Evolutionary conservation across 2,329 filamentous ascomycete genomes (phyloP).

Genomic region (Malbranchea zuffiana): DNA sequence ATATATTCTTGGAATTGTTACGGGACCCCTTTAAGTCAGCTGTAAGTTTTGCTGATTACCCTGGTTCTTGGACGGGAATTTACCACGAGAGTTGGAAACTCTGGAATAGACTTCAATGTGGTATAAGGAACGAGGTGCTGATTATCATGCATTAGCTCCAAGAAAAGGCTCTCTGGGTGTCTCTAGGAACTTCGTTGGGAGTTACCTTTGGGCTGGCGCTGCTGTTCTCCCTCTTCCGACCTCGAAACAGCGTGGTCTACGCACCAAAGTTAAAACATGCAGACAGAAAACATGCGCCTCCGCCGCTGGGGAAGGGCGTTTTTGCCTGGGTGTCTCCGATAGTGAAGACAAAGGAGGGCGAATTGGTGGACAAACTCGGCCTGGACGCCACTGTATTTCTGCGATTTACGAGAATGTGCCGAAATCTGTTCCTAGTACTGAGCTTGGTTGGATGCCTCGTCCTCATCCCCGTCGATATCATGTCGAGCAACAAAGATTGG

Average conservation of each 20-base stretch:
- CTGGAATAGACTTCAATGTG: too few species aligned
- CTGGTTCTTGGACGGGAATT: slow-evolving; percentile 7
- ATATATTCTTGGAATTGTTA: slow-evolving; percentile 36
- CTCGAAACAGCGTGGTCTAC: slow-evolving; percentile 85
- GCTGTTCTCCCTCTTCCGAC: slow-evolving; percentile 77
- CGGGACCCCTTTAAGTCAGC: slow-evolving; percentile 36
- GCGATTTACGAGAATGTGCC: slow-evolving; percentile 78
- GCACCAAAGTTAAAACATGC: slow-evolving; percentile 88
- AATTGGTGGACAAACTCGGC: slow-evolving; percentile 70
- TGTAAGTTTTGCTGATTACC: slow-evolving; percentile 23
- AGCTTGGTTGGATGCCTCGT: slow-evolving; percentile 63
- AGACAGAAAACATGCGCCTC: slow-evolving; percentile 80
- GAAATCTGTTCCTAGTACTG: slow-evolving; percentile 72
- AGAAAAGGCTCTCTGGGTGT: slow-evolving; percentile 59
- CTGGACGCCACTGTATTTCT: slow-evolving; percentile 88
- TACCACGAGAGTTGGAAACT: too few species aligned
- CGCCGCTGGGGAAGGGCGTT: slow-evolving; percentile 71
- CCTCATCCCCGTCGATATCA: slow-evolving; percentile 69
- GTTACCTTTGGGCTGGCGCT: slow-evolving; percentile 64
- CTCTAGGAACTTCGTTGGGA: slow-evolving; percentile 67
- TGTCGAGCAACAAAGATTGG: slow-evolving; percentile 34
- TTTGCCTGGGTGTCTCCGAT: slow-evolving; percentile 80
- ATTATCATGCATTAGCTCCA: slow-evolving; percentile 36
- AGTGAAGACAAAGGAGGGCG: slow-evolving; percentile 62
- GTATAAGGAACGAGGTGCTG: too few species aligned